Percentiles rank a stretch among this genome's conserved stretches.
Conservation (phyloP, 805 yeast species). For the Candida montana region DNA sequence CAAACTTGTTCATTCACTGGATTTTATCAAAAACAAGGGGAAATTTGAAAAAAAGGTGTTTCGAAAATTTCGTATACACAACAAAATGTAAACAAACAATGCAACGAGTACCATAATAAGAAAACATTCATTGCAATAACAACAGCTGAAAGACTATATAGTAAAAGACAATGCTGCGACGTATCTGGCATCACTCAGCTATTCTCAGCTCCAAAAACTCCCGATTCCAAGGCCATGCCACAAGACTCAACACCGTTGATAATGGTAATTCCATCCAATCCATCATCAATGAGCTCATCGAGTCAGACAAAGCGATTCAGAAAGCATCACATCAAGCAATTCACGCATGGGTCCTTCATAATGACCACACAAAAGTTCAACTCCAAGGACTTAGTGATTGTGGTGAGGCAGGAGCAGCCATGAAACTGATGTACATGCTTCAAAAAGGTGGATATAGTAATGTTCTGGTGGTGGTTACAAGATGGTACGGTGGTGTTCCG, state of each 20-base stretch:
- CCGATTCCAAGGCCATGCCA: slow-evolving; percentile 60
- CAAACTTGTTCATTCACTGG: no score
- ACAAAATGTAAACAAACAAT: slow-evolving; percentile 8
- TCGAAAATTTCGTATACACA: no score
- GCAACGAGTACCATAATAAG: no score
- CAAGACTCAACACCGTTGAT: slow-evolving; percentile 29
- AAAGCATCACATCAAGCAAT: slow-evolving; percentile 71
- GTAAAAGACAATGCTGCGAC: not conserved
- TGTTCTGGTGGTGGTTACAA: slow-evolving; percentile 59
- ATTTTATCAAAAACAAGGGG: no score
- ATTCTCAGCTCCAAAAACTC: slow-evolving; percentile 49
- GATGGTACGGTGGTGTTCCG: slow-evolving; percentile 83
- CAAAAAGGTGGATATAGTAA: slow-evolving; percentile 45
- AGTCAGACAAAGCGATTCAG: slow-evolving; percentile 40
- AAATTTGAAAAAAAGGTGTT: slow-evolving; percentile 1
- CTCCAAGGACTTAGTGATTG: slow-evolving; percentile 63
- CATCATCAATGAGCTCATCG: slow-evolving; percentile 38
- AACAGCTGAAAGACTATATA: no score
- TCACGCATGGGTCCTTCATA: slow-evolving; percentile 60
- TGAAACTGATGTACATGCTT: slow-evolving; percentile 48
- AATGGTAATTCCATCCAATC: not conserved
- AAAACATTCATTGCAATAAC: no score
- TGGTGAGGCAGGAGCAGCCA: slow-evolving; percentile 76
- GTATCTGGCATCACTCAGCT: slow-evolving; percentile 37
- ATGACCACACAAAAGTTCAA: slow-evolving; percentile 22